Percentiles rank a stretch among this genome's conserved stretches.
Conservation (phyloP, 2,329 filamentous ascomycete genomes). For the Penicillium frequentans region DNA sequence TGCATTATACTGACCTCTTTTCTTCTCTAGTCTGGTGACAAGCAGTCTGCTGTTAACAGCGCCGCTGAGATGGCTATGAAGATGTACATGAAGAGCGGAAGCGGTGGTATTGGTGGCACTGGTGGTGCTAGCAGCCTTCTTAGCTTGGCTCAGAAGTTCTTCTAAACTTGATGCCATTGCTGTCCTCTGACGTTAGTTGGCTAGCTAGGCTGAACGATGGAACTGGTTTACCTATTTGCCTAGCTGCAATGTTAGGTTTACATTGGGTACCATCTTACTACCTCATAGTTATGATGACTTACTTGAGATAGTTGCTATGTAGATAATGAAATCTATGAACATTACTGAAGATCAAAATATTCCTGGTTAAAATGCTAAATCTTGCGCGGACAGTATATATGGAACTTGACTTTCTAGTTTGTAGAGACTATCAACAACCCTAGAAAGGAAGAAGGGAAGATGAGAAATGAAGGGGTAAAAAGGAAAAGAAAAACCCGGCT, state of each 20-base stretch:
- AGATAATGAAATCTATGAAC: background rate
- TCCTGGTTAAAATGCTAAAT: background rate
- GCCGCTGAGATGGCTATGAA: slow-evolving; percentile 86
- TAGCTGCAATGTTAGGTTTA: background rate
- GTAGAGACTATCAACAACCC: background rate
- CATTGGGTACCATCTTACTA: background rate
- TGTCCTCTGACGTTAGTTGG: background rate
- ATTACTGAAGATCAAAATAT: background rate
- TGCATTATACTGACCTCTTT: slow-evolving; percentile 5
- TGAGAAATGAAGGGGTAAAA: background rate
- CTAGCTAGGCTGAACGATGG: too few relatives aligned
- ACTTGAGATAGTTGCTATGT: background rate
- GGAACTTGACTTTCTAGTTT: slow-evolving; percentile 1
- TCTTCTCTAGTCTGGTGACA: slow-evolving; percentile 57
- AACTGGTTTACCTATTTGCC: too few relatives aligned
- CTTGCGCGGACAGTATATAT: slow-evolving; percentile 3
- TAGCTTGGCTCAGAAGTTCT: slow-evolving; percentile 62
- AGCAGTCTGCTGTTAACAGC: slow-evolving; percentile 75
- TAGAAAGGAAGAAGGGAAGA: background rate
- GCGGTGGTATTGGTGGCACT: slow-evolving; percentile 49
- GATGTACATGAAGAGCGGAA: slow-evolving; percentile 83
- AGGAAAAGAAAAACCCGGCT: slow-evolving; percentile 2
- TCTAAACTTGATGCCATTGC: slow-evolving; percentile 26
- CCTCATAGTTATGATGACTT: background rate
- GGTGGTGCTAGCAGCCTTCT: slow-evolving; percentile 54